These are phyloP conservation scores for Yamadazyma trypodendri DNA, from an alignment of 1,139 yeast species.

Conservation along the genomic window DNA sequence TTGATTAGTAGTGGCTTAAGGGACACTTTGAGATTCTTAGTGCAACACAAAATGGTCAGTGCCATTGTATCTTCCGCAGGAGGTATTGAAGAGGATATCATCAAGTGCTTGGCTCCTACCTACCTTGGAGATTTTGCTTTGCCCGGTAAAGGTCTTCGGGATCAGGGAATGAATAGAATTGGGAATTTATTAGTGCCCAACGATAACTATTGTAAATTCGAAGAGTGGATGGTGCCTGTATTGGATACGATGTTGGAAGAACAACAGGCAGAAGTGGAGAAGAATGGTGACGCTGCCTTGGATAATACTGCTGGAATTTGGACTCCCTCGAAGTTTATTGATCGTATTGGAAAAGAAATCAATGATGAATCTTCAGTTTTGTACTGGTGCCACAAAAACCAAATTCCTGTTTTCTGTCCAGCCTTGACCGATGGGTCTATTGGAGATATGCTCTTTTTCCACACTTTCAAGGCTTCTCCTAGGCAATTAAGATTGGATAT, in stretches of 20 bases:
- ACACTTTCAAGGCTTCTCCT: slow-evolving; percentile 92
- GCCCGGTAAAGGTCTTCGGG: slow-evolving; percentile 79
- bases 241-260: slow-evolving; percentile 84
- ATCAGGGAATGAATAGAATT: slow-evolving; percentile 94
- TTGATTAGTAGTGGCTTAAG: slow-evolving; percentile 92
- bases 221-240: slow-evolving; percentile 97
- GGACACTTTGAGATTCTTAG: slow-evolving; percentile 84
- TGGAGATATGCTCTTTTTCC: slow-evolving; percentile 98
- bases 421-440: slow-evolving; percentile 97
- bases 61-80: slow-evolving; percentile 97
- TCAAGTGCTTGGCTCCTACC: slow-evolving; percentile 94
- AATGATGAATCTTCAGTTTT: slow-evolving; percentile 90
- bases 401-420: slow-evolving; percentile 96
- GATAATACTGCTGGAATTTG: slow-evolving; percentile 54
- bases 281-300: slow-evolving; percentile 59
- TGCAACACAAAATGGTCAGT: slow-evolving; percentile 90
- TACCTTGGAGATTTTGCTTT: slow-evolving; percentile 87
- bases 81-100: slow-evolving; percentile 95
- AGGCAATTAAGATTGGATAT: slow-evolving; percentile 85
- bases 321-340: slow-evolving; percentile 93
- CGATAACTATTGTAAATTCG: slow-evolving; percentile 95
- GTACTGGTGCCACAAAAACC: slow-evolving; percentile 96
- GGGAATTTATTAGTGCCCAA: slow-evolving; percentile 96
- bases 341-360: slow-evolving; percentile 92
- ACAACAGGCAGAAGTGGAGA: slow-evolving; percentile 67